phyloP scores from a whole-genome alignment of 2,329 filamentous ascomycete genomes.

The Aspergillus calidoustus region DNA sequence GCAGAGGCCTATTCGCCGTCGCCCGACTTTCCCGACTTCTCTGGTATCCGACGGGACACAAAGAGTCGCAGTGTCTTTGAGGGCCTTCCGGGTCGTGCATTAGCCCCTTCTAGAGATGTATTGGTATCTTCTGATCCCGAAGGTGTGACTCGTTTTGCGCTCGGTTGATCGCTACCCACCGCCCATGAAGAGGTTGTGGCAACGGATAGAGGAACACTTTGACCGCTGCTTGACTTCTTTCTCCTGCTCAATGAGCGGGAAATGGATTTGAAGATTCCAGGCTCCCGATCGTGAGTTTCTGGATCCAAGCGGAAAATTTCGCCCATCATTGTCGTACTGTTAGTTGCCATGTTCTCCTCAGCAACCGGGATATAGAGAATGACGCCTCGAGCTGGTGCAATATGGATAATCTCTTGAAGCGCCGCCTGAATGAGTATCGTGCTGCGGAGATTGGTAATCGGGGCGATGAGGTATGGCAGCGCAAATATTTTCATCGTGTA shows the following conservation, averaged over 20 bases:
- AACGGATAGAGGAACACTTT: constrained; percentile 32
- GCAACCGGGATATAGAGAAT: constrained; percentile 71
- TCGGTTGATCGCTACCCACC: constrained; percentile 7
- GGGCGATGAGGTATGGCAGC: constrained; percentile 69
- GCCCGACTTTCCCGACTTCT: constrained; percentile 5
- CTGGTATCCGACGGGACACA: constrained; percentile 21
- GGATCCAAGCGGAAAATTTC: constrained; percentile 66
- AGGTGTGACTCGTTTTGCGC: not conserved
- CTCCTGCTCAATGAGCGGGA: constrained; percentile 46
- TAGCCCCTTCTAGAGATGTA: constrained; percentile 12
- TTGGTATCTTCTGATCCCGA: constrained; percentile 13
- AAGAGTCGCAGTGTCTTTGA: constrained; percentile 32
- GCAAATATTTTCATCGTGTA: constrained; percentile 78
- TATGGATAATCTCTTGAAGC: constrained; percentile 71
- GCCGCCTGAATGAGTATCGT: constrained; percentile 76
- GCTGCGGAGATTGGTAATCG: constrained; percentile 80
- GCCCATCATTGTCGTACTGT: constrained; percentile 70
- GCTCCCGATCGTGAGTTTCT: constrained; percentile 47
- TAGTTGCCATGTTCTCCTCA: constrained; percentile 73
- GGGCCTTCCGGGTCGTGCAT: constrained; percentile 26
- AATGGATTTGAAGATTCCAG: constrained; percentile 45
- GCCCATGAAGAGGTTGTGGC: constrained; percentile 27
- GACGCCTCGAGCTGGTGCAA: constrained; percentile 69
- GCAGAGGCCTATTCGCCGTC: constrained; percentile 9
- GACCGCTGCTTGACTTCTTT: constrained; percentile 35